Evolutionary conservation across 2,329 filamentous ascomycete genomes (phyloP).

Genomic region (Penicillium sp.): DNA sequence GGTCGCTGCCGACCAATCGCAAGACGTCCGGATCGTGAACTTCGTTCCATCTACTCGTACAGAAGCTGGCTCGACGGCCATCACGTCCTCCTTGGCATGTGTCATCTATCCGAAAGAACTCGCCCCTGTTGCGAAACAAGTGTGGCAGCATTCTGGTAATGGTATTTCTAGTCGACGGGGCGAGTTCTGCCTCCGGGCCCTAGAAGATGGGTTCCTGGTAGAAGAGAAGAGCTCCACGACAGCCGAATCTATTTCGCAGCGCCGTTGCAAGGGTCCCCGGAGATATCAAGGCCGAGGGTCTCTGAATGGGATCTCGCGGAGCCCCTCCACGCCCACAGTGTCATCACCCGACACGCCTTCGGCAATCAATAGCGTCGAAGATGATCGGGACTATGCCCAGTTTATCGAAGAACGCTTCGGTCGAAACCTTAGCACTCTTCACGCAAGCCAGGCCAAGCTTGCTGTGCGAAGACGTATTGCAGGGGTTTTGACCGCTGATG

Average conservation of each 20-base stretch:
- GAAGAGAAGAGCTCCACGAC: constrained; percentile 42
- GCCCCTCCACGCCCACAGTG: constrained; percentile 35
- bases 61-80: constrained; percentile 57
- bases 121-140: constrained; percentile 78
- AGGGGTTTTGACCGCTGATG: constrained; percentile 72
- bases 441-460: constrained; percentile 76
- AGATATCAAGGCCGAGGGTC: constrained; percentile 69
- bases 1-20: constrained; percentile 32
- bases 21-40: constrained; percentile 55
- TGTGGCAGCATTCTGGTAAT: constrained; percentile 96
- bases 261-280: constrained; percentile 66
- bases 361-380: constrained; percentile 29
- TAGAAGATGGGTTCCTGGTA: constrained; percentile 66
- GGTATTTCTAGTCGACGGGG: constrained; percentile 87
- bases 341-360: constrained; percentile 32
- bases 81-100: constrained; percentile 62
- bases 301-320: constrained; percentile 42
- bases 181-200: constrained; percentile 78
- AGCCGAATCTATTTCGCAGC: constrained; percentile 27
- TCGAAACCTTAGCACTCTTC: constrained; percentile 76
- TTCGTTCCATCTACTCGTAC: constrained; percentile 58
- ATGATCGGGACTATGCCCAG: constrained; percentile 65
- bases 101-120: constrained; percentile 68
- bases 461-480: constrained; percentile 86
- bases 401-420: constrained; percentile 96